Conservation (phyloP, 108 stramenopile genomes). For the Halocafeteria seosinensis region DNA sequence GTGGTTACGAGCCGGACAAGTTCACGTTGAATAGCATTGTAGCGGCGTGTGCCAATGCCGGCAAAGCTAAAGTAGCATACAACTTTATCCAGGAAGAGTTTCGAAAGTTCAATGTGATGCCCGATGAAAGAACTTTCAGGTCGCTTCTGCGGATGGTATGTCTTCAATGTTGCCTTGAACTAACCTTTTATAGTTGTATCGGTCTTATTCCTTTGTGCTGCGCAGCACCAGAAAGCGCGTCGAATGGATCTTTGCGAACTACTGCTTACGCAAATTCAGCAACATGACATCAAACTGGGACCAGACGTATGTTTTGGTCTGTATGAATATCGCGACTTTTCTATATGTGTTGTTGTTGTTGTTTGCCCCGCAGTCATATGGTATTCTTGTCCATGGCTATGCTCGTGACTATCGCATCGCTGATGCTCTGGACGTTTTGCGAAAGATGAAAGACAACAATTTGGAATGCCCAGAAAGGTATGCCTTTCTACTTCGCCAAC, state of each 20-base stretch:
- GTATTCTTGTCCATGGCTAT: not conserved
- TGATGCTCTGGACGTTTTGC: not conserved
- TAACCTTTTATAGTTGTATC: no score
- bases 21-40: conserved; percentile 1
- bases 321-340: no score
- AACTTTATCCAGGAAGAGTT: not conserved
- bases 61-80: not conserved
- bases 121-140: not conserved
- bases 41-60: not conserved
- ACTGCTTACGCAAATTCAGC: not conserved
- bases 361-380: not conserved
- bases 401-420: not conserved
- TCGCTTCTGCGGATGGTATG: not conserved
- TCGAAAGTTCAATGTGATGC: not conserved
- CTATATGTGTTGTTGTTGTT: no score
- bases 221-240: not conserved
- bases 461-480: not conserved
- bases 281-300: no score
- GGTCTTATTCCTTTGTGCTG: no score
- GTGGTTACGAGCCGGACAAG: not conserved
- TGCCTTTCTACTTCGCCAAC: not conserved
- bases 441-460: not conserved
- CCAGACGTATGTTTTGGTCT: no score
- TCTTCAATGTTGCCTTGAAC: no score
- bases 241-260: not conserved